These are phyloP conservation scores for Penicillium polonicum DNA, from an alignment of 2,329 filamentous ascomycete genomes.

Conservation along the genomic window DNA sequence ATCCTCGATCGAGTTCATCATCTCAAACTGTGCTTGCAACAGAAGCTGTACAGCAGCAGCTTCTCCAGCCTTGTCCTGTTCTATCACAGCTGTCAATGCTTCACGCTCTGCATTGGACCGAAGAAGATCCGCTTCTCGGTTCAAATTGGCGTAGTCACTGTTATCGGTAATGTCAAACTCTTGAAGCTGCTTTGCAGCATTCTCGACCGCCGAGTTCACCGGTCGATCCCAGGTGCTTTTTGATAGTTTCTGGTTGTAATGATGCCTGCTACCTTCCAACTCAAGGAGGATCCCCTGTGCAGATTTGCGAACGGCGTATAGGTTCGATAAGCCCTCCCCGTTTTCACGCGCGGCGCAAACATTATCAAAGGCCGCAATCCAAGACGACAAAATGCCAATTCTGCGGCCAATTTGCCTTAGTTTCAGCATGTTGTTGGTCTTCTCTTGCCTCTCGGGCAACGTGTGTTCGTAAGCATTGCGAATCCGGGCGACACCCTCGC, in stretches of 20 bases:
- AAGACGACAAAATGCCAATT: slow-evolving; percentile 81
- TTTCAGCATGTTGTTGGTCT: slow-evolving; percentile 75
- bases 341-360: slow-evolving; percentile 71
- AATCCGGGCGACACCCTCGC: slow-evolving; percentile 77
- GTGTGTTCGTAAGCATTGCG: slow-evolving; percentile 82
- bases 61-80: slow-evolving; percentile 81
- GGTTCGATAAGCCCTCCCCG: slow-evolving; percentile 63
- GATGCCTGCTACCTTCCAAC: slow-evolving; percentile 83
- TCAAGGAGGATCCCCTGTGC: slow-evolving; percentile 86
- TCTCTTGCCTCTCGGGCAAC: slow-evolving; percentile 72
- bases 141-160: slow-evolving; percentile 68
- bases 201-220: slow-evolving; percentile 82
- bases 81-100: slow-evolving; percentile 70
- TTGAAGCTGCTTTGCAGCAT: slow-evolving; percentile 75
- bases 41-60: slow-evolving; percentile 76
- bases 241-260: slow-evolving; percentile 80
- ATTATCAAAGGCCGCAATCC: slow-evolving; percentile 87
- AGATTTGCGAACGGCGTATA: slow-evolving; percentile 77
- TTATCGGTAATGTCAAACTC: slow-evolving; percentile 66
- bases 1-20: slow-evolving; percentile 76
- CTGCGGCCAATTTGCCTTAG: slow-evolving; percentile 78
- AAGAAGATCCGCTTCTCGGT: slow-evolving; percentile 79
- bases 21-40: slow-evolving; percentile 88
- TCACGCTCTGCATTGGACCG: slow-evolving; percentile 82
- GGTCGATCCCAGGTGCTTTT: slow-evolving; percentile 83